Conservation (phyloP, 208 protist species). For the Tritrichomonas foetus region DNA sequence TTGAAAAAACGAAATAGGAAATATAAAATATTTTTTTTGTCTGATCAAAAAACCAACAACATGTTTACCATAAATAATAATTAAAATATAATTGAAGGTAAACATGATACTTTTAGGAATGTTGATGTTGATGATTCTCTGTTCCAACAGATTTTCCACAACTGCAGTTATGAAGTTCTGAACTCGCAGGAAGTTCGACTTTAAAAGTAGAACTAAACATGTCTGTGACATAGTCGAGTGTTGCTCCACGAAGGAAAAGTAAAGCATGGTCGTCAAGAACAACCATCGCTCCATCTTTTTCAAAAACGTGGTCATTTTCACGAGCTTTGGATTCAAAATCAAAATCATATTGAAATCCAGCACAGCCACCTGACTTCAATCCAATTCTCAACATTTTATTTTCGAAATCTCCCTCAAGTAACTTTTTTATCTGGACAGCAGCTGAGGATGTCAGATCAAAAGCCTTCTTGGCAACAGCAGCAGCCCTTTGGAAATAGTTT, state of each 20-base stretch:
- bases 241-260: not conserved
- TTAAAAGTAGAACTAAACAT: conserved; percentile 5
- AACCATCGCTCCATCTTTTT: not conserved
- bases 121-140: too few relatives aligned
- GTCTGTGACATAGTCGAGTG: not conserved
- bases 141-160: conserved; percentile 29
- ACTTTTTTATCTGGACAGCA: not conserved
- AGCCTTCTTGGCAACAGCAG: not conserved
- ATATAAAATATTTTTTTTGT: too few relatives aligned
- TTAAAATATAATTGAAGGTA: too few relatives aligned
- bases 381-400: not conserved
- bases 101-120: too few relatives aligned
- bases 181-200: not conserved
- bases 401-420: conserved; percentile 11
- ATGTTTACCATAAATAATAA: too few relatives aligned
- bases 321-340: not conserved
- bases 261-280: not conserved
- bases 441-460: not conserved
- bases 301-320: not conserved
- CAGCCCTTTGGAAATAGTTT: too few relatives aligned
- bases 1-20: too few relatives aligned
- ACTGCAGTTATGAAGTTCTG: not conserved
- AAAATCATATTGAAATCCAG: conserved; percentile 33
- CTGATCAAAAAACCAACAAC: too few relatives aligned
- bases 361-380: not conserved